Conservation (phyloP, 345 rosid species). For the Eucalyptus brandiana region DNA sequence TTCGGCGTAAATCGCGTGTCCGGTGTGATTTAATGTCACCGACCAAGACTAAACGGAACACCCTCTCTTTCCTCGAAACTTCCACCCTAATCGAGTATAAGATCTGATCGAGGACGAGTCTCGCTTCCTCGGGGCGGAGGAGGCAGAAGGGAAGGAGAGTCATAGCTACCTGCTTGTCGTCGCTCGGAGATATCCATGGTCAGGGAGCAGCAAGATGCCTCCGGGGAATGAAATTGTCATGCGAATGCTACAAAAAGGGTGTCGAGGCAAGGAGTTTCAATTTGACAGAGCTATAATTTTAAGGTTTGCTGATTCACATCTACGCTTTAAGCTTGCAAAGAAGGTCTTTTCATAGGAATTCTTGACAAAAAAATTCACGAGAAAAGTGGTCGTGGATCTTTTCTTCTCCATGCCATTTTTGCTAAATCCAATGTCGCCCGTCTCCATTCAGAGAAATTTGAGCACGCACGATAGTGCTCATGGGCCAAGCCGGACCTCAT, state of each 20-base stretch:
- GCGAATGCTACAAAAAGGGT: not conserved
- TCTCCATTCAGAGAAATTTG: not conserved
- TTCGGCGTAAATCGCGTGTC: not conserved
- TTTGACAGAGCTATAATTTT: not conserved
- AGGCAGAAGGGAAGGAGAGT: not conserved
- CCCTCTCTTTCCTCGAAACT: not conserved
- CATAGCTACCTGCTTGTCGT: not conserved
- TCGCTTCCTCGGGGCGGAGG: not conserved
- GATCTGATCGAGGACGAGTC: not conserved
- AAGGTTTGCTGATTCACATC: not conserved
- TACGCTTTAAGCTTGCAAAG: not conserved
- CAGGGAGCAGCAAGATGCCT: not conserved
- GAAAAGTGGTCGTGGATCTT: not conserved
- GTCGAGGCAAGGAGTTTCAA: not conserved
- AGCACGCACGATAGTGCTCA: not conserved
- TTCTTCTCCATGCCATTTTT: not conserved
- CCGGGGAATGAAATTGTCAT: not conserved
- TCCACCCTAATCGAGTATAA: not conserved
- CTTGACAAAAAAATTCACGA: not conserved
- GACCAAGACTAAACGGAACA: not conserved
- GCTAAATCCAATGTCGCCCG: not conserved
- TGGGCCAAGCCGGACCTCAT: not conserved
- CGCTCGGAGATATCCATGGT: not conserved
- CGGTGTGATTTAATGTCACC: not conserved
- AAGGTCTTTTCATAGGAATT: not conserved